Evolutionary conservation across 805 yeast genomes (phyloP).

Genomic region (Wickerhamiella shivajii): DNA sequence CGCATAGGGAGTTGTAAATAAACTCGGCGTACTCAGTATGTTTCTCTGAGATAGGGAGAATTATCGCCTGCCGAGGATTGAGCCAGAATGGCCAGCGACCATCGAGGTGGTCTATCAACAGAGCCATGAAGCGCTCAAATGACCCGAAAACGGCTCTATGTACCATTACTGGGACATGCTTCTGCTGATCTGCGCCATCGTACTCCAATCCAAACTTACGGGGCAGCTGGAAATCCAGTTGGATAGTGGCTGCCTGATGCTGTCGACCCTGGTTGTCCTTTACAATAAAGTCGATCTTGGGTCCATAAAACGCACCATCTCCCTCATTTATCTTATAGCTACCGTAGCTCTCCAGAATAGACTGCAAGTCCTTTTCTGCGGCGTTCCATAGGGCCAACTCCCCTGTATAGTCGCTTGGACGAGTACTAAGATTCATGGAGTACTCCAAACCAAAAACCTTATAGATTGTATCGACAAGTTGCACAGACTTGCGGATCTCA

Average conservation of each 20-base stretch:
- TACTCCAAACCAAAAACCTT: constrained; percentile 49
- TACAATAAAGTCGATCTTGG: constrained; percentile 72
- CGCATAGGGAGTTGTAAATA: constrained; percentile 21
- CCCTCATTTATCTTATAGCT: constrained; percentile 50
- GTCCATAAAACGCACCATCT: constrained; percentile 77
- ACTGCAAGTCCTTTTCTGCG: constrained; percentile 57
- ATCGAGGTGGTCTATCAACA: constrained; percentile 72
- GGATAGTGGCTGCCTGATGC: constrained; percentile 93
- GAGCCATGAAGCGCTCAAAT: constrained; percentile 80
- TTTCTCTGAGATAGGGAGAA: constrained; percentile 54
- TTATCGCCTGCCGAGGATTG: constrained; percentile 76
- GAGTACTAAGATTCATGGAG: constrained; percentile 61
- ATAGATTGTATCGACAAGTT: constrained; percentile 63
- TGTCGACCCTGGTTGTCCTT: constrained; percentile 65
- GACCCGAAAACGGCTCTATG: constrained; percentile 96
- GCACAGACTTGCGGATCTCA: constrained; percentile 61
- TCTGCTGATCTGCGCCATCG: constrained; percentile 30
- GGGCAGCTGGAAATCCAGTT: constrained; percentile 89
- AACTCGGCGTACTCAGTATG: constrained; percentile 42
- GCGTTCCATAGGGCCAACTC: constrained; percentile 59
- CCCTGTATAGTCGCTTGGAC: constrained; percentile 76
- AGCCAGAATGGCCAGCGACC: constrained; percentile 99
- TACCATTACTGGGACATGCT: constrained; percentile 74
- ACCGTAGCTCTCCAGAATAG: constrained; percentile 43
- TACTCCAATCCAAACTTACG: constrained; percentile 63